phyloP scores from a whole-genome alignment of 1,284 basidiomycete genomes.

The Athelia psychrophila region DNA sequence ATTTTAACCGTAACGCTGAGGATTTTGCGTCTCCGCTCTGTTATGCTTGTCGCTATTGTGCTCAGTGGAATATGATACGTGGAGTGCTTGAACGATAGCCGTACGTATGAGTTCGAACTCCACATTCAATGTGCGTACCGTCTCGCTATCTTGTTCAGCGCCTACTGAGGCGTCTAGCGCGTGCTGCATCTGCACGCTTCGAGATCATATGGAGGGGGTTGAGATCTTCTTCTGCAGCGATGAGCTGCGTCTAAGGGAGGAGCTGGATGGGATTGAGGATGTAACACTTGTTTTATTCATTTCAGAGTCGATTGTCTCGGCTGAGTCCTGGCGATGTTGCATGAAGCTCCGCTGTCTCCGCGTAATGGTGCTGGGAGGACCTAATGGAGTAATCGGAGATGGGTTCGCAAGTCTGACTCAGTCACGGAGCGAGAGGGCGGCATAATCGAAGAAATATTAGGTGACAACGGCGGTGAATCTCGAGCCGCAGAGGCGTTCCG shows the following conservation, averaged over 20 bases:
- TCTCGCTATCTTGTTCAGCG: conserved; percentile 33
- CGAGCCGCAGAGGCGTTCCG: not conserved
- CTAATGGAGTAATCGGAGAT: not conserved
- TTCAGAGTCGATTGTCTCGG: not conserved
- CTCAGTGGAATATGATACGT: no score
- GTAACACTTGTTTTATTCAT: conserved; percentile 15
- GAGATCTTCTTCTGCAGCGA: conserved; percentile 45
- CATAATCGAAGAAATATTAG: not conserved
- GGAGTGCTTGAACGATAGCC: conserved; percentile 39
- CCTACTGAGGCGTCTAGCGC: conserved; percentile 22
- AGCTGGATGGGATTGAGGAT: conserved; percentile 22
- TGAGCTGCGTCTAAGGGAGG: conserved; percentile 20
- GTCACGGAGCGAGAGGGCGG: not conserved
- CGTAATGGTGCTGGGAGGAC: no score
- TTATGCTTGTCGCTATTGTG: no score
- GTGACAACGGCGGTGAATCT: not conserved
- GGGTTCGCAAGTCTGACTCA: not conserved
- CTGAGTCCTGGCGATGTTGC: not conserved
- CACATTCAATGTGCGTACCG: conserved; percentile 71
- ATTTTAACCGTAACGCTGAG: no score
- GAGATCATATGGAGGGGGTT: conserved; percentile 52
- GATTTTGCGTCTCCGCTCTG: no score
- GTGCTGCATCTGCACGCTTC: conserved; percentile 16
- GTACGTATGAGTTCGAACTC: conserved; percentile 78
- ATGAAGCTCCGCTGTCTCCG: no score